phyloP scores from a whole-genome alignment of 306 rosid genomes.

The barrel medic (Medicago truncatula) region DNA sequence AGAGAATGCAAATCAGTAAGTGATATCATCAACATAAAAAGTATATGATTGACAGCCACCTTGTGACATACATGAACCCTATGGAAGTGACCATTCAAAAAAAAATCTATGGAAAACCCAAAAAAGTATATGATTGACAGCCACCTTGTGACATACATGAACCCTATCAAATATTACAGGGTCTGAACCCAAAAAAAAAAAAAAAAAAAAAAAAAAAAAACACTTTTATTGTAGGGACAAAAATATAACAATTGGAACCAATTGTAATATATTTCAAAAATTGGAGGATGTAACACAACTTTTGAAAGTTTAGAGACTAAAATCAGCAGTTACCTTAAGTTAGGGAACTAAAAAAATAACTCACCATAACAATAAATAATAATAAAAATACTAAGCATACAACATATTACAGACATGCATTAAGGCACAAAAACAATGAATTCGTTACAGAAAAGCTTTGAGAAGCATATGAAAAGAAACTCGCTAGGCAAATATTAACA shows the following conservation, averaged over 20 bases:
- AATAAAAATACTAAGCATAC: background rate
- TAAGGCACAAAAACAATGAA: background rate
- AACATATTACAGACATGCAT: constrained; percentile 16
- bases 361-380: background rate
- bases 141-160: no score
- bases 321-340: background rate
- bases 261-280: background rate
- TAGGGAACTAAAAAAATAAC: background rate
- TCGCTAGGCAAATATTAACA: constrained; percentile 16
- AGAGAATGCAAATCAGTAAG: constrained; percentile 29
- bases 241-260: background rate
- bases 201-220: background rate
- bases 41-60: constrained; percentile 7
- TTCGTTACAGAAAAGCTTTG: constrained; percentile 29
- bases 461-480: constrained; percentile 28
- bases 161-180: background rate
- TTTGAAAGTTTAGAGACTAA: background rate
- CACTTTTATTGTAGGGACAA: background rate
- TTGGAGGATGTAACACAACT: background rate
- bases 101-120: background rate
- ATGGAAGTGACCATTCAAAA: background rate
- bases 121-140: no score
- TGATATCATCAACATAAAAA: constrained; percentile 32
- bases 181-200: background rate
- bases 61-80: constrained; percentile 27